Percentiles rank a stretch among this genome's conserved stretches.
phyloP scores from a whole-genome alignment of 164 flowering plant species.

The Magnolia kwangsiensis region DNA sequence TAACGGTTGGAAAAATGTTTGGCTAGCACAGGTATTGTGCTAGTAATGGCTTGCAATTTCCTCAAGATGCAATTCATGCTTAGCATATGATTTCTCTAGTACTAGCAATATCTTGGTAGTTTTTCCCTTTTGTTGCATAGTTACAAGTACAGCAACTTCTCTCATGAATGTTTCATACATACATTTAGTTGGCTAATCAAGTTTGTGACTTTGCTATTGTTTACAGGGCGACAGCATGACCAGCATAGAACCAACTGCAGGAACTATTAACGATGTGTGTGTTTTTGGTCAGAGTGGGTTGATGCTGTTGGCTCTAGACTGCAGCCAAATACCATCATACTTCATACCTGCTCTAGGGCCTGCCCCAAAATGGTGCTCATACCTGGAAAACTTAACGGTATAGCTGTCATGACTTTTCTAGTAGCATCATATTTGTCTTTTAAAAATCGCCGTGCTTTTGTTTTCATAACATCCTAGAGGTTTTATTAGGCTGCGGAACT shows the following conservation, averaged over 20 bases:
- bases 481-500: not conserved
- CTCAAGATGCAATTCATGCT: not conserved
- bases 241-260: conserved; percentile 84
- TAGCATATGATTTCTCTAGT: too few species aligned
- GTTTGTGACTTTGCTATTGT: conserved; percentile 4
- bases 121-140: not conserved
- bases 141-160: not conserved
- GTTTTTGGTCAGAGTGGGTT: conserved; percentile 75
- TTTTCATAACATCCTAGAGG: not conserved
- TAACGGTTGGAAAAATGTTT: not conserved
- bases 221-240: conserved; percentile 88
- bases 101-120: not conserved
- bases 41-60: not conserved
- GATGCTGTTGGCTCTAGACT: conserved; percentile 79
- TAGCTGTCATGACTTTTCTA: conserved; percentile 5
- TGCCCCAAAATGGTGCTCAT: conserved; percentile 93
- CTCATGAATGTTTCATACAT: not conserved
- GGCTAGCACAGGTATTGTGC: not conserved
- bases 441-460: not conserved
- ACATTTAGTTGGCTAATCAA: not conserved
- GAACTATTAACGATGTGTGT: conserved; percentile 79
- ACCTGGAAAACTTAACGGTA: conserved; percentile 80
- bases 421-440: not conserved
- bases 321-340: conserved; percentile 82
- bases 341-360: conserved; percentile 91